Percentiles rank a stretch among this genome's conserved stretches.
phyloP scores from a whole-genome alignment of 2,329 filamentous ascomycete genomes.

The Lecanicillium sp. region DNA sequence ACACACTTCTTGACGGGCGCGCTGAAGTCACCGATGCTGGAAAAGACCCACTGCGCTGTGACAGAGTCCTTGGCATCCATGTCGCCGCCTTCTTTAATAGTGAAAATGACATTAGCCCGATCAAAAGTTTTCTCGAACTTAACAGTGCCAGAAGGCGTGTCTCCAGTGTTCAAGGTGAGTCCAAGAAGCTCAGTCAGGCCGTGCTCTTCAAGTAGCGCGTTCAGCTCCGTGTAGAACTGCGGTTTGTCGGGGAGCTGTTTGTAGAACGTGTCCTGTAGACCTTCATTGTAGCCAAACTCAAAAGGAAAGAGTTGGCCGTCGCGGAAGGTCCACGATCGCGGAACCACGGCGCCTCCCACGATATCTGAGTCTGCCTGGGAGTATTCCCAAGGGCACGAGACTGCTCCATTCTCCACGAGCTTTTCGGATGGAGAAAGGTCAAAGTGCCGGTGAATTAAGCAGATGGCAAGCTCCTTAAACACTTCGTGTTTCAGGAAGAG shows the following conservation, averaged over 20 bases:
- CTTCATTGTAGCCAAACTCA: slow-evolving; percentile 1
- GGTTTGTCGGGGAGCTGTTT: background rate
- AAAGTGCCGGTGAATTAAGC: background rate
- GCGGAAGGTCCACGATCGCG: background rate
- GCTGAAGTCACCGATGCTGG: background rate
- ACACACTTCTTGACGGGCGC: background rate
- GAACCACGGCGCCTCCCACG: background rate
- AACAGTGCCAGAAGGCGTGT: background rate
- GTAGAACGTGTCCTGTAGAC: background rate
- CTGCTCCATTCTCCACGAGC: background rate
- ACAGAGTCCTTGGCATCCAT: background rate
- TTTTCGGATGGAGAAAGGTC: background rate
- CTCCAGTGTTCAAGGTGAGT: background rate
- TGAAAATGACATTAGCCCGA: background rate
- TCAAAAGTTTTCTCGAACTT: background rate
- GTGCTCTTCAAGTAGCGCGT: background rate
- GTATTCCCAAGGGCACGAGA: background rate
- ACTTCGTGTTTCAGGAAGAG: background rate
- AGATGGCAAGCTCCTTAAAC: background rate
- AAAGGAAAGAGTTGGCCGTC: background rate
- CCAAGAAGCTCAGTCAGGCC: background rate
- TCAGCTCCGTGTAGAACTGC: background rate
- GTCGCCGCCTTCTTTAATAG: background rate
- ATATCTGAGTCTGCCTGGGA: background rate
- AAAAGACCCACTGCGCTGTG: background rate